A percentile compares a stretch with the other conserved stretches of the same genome.
phyloP scores from a whole-genome alignment of 2,329 filamentous ascomycete species.

The Pseudocercospora cruenta region DNA sequence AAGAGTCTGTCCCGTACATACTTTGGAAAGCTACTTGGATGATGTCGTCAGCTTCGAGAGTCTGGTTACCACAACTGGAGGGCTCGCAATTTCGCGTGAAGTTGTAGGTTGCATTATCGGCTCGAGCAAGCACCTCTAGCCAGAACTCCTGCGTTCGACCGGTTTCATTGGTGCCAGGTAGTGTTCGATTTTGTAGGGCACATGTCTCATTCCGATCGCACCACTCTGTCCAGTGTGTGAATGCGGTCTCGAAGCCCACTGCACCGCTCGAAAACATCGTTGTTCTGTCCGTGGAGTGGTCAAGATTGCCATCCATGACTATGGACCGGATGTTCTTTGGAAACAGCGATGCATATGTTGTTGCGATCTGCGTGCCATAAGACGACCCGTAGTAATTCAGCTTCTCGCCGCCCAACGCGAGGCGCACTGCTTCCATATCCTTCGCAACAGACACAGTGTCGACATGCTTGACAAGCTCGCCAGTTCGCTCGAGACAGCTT shows the following conservation, averaged over 20 bases:
- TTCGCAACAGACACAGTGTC: constrained; percentile 46
- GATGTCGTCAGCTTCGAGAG: not conserved
- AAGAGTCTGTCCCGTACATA: not conserved
- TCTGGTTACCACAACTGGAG: not conserved
- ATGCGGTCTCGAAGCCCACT: constrained; percentile 42
- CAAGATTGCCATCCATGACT: constrained; percentile 49
- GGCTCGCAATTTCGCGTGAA: constrained; percentile 2
- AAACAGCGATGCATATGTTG: constrained; percentile 50
- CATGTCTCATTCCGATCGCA: constrained; percentile 39
- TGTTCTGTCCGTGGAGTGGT: constrained; percentile 45
- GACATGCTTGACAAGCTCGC: constrained; percentile 46
- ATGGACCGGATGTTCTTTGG: constrained; percentile 40
- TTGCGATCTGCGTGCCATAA: constrained; percentile 52
- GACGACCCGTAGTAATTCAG: constrained; percentile 49
- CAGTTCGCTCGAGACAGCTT: constrained; percentile 46
- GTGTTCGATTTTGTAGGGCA: constrained; percentile 30
- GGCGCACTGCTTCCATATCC: constrained; percentile 43
- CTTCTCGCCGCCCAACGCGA: constrained; percentile 43
- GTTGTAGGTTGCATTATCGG: not conserved
- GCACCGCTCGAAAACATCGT: constrained; percentile 43
- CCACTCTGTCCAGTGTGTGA: constrained; percentile 46
- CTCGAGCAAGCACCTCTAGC: not conserved
- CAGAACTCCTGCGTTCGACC: not conserved
- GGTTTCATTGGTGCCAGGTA: constrained; percentile 24
- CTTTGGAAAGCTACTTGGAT: not conserved